A percentile compares a stretch with the other conserved stretches of the same genome.
Evolutionary conservation across 306 rosid genomes (phyloP).

Genomic region (Ochetophila trinervis): DNA sequence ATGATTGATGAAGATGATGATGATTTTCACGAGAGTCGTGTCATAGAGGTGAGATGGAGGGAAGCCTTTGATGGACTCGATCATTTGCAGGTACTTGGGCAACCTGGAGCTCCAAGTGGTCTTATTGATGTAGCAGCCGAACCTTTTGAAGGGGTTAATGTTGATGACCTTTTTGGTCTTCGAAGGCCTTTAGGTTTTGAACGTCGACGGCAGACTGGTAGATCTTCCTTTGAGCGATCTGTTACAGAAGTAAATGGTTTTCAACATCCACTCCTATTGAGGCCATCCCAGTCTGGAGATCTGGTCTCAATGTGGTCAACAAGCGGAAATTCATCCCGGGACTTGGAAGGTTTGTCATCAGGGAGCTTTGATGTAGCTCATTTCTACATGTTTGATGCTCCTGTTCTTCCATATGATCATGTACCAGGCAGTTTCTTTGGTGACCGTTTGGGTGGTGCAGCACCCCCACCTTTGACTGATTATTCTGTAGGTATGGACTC

Average conservation of each 20-base stretch:
- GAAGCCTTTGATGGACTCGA: conserved; percentile 97
- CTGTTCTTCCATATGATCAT: conserved; percentile 82
- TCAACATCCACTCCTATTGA: conserved; percentile 91
- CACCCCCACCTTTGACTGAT: conserved; percentile 92
- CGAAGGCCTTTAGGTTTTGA: conserved; percentile 78
- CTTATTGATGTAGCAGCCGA: conserved; percentile 89
- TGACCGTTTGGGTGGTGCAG: conserved; percentile 79
- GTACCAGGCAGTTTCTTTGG: conserved; percentile 68
- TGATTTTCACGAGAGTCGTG: conserved; percentile 92
- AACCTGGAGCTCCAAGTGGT: conserved; percentile 73
- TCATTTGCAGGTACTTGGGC: conserved; percentile 92
- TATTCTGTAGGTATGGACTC: conserved; percentile 96
- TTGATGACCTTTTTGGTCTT: conserved; percentile 91
- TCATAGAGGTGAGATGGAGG: conserved; percentile 97
- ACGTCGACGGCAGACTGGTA: conserved; percentile 85
- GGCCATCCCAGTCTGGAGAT: conserved; percentile 82
- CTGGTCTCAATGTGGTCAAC: conserved; percentile 79
- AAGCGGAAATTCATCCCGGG: conserved; percentile 60
- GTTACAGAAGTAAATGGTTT: conserved; percentile 82
- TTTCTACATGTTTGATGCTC: conserved; percentile 96
- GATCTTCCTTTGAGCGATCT: conserved; percentile 88
- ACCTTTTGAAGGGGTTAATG: conserved; percentile 97
- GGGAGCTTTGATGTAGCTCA: conserved; percentile 78
- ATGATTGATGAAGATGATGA: conserved; percentile 95
- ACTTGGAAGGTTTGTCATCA: conserved; percentile 66